Evolutionary conservation across 2,329 filamentous ascomycete species (phyloP), one percentile per base, ranked within the genome.

Genomic region (Penicillium italicum): DNA sequence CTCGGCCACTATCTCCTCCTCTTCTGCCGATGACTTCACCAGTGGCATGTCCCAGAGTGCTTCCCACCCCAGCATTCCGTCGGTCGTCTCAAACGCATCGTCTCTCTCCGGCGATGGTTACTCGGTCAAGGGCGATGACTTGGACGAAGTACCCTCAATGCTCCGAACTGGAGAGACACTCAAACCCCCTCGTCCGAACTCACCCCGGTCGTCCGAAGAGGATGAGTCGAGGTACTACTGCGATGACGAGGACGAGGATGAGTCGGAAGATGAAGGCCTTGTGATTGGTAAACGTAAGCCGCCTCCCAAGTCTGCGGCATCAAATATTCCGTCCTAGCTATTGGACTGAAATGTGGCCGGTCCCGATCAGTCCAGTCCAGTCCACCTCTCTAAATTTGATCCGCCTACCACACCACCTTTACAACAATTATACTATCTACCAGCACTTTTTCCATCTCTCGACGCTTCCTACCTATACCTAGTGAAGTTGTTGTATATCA

Each of bases 21-120:
- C 75, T 1, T 76, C 75, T n/a, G 71, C 73, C 33, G 76, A 76
- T 50, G 76, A 77, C 50, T 75, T 71, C 41, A 72, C 71, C 33
- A 78, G 76, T 45, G 76, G 76, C 48, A 77, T 78, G 64, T 78
- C 76, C 28, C 75, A 77, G 49, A 77, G 74, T 61, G 74, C 75
- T 38, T 79, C 77, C 9, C 75, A 78, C 57, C 76, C 76, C 5
- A 78, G 76, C 59, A 77, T 79, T 33, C 76, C 76, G 4, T 76
- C 76, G 11, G 74, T 77, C 16, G 62, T 76, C 16, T 78, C 76
- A 0, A 75, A 74, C 28, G 76, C 75, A 12, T 79, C 77, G 0
- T 79, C 77, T 22, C 69, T 77, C 26, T 78, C 76, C 11, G 72
- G 70, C 8, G 75, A 77, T 50, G 69, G 70, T 0, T 62, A 58